Percentiles rank a stretch among this genome's conserved stretches.
phyloP scores from a whole-genome alignment of 495 filamentous ascomycete species.

The Lepidopterella palustris region DNA sequence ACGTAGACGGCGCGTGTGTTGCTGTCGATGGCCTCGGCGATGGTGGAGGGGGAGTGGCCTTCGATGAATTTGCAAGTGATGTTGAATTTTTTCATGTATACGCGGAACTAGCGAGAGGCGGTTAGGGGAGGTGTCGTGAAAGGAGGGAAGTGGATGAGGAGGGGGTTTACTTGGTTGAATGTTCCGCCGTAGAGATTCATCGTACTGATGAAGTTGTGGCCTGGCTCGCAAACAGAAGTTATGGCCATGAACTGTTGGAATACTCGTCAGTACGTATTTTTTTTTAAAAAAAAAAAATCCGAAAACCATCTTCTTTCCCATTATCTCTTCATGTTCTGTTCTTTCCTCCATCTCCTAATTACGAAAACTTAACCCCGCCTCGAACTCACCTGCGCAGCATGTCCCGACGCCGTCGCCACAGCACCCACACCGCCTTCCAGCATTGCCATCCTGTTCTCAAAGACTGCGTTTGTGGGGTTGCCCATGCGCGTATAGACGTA shows the following conservation, averaged over 20 bases:
- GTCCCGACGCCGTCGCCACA: conserved; percentile 40
- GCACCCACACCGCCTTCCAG: conserved; percentile 41
- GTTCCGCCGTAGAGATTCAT: conserved; percentile 40
- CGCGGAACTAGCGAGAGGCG: conserved; percentile 32
- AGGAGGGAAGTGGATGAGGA: too few relatives aligned
- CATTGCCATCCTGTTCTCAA: conserved; percentile 41
- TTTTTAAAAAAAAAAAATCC: too few relatives aligned
- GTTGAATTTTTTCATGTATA: conserved; percentile 40
- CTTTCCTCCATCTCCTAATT: too few relatives aligned
- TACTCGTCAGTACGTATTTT: not conserved
- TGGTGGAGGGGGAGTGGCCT: conserved; percentile 35
- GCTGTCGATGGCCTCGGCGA: conserved; percentile 38
- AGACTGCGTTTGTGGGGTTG: conserved; percentile 40
- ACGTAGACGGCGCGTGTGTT: conserved; percentile 40
- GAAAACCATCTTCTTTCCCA: too few relatives aligned
- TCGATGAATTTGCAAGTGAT: conserved; percentile 40
- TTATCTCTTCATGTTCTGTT: too few relatives aligned
- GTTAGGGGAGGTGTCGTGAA: too few relatives aligned
- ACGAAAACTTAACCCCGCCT: conserved; percentile 1
- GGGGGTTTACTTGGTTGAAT: conserved; percentile 34
- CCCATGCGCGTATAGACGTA: conserved; percentile 44
- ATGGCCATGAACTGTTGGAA: conserved; percentile 38
- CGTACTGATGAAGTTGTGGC: conserved; percentile 40
- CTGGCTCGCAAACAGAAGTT: conserved; percentile 38
- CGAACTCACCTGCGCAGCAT: conserved; percentile 29